phyloP scores from a whole-genome alignment of 805 yeast genomes.

The Saturnispora silvae region DNA sequence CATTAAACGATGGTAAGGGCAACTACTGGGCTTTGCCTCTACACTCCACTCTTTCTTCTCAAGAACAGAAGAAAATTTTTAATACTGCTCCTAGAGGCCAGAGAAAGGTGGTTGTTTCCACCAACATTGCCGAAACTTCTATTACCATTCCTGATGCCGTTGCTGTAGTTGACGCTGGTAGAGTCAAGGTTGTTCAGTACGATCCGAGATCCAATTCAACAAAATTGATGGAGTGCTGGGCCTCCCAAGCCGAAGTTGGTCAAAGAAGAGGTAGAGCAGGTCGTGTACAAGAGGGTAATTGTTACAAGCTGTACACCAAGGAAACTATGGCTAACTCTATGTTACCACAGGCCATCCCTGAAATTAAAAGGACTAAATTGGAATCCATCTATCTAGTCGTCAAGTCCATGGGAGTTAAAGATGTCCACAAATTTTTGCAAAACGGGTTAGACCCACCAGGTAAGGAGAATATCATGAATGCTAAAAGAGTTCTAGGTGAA shows the following conservation, averaged over 20 bases:
- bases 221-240: conserved; percentile 69
- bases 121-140: conserved; percentile 95
- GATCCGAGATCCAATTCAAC: conserved; percentile 61
- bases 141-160: conserved; percentile 94
- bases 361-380: conserved; percentile 71
- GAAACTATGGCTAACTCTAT: conserved; percentile 47
- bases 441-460: conserved; percentile 80
- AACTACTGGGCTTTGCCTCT: conserved; percentile 58
- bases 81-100: conserved; percentile 37
- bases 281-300: conserved; percentile 73
- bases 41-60: conserved; percentile 78
- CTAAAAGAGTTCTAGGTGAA: conserved; percentile 44
- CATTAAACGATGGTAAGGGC: conserved; percentile 18
- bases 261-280: conserved; percentile 99
- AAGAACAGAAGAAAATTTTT: conserved; percentile 75
- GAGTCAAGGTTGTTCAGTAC: conserved; percentile 68
- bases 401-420: conserved; percentile 75
- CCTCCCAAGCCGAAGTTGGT: conserved; percentile 77
- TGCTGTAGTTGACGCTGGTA: conserved; percentile 80
- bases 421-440: conserved; percentile 59
- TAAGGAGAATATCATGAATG: conserved; percentile 36
- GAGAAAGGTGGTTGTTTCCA: conserved; percentile 77
- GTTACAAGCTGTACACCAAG: conserved; percentile 69
- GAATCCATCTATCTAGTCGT: conserved; percentile 78
- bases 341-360: conserved; percentile 76